Evolutionary conservation across 768 basidiomycete species (phyloP).

Genomic region (Tricholoma terreum): DNA sequence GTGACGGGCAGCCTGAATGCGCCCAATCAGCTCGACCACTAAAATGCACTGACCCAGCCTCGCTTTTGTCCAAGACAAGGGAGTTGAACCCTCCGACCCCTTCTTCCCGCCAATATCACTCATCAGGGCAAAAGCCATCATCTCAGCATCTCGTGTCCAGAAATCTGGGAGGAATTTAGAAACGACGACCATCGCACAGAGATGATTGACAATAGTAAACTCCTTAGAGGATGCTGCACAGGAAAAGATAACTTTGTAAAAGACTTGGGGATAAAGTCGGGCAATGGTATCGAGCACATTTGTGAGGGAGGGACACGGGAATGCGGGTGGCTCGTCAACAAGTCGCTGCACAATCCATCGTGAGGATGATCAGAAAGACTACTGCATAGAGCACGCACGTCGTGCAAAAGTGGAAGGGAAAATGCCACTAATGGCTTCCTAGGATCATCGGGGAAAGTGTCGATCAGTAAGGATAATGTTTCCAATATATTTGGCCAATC

Average conservation of each 20-base stretch:
- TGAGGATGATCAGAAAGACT: not conserved
- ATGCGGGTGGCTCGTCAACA: slow-evolving; percentile 48
- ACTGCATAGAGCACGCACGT: slow-evolving; percentile 36
- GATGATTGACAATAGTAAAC: slow-evolving; percentile 54
- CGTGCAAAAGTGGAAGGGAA: slow-evolving; percentile 45
- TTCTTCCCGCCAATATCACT: slow-evolving; percentile 39
- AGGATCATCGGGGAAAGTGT: slow-evolving; percentile 45
- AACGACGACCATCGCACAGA: slow-evolving; percentile 50
- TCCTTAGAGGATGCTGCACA: slow-evolving; percentile 68
- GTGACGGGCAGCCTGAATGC: slow-evolving; percentile 43
- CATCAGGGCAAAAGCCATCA: slow-evolving; percentile 70
- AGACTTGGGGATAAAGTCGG: slow-evolving; percentile 52
- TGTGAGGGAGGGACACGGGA: slow-evolving; percentile 44
- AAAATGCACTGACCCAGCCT: slow-evolving; percentile 63
- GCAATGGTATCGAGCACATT: slow-evolving; percentile 52
- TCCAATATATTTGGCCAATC: slow-evolving; percentile 43
- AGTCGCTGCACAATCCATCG: slow-evolving; percentile 41
- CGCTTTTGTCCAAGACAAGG: slow-evolving; percentile 42
- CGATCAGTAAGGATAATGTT: slow-evolving; percentile 41
- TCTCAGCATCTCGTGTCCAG: slow-evolving; percentile 69
- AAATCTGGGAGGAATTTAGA: slow-evolving; percentile 56
- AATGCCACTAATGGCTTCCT: slow-evolving; percentile 37
- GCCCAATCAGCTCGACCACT: slow-evolving; percentile 57
- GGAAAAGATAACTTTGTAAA: slow-evolving; percentile 70
- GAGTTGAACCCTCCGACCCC: slow-evolving; percentile 7